These are phyloP conservation scores for Venturia carpophila DNA, from an alignment of 2,329 filamentous ascomycete species.

Conservation along the genomic window DNA sequence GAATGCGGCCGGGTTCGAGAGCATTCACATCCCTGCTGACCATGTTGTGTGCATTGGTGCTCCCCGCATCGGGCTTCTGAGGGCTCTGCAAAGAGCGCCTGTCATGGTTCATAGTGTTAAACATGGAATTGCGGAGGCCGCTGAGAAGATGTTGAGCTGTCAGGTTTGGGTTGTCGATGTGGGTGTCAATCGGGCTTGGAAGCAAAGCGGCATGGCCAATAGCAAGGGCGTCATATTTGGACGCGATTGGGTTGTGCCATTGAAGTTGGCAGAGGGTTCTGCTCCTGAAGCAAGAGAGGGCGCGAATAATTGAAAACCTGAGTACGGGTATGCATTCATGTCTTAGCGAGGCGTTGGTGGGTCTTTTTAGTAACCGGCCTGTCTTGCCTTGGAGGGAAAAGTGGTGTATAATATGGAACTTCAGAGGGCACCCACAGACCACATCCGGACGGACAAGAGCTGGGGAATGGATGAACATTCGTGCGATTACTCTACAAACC, in stretches of 20 bases:
- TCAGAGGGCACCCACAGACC: not conserved
- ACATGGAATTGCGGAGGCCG: slow-evolving; percentile 29
- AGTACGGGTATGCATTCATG: not conserved
- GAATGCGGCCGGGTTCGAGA: slow-evolving; percentile 54
- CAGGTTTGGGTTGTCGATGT: slow-evolving; percentile 79
- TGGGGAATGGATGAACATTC: too few species aligned
- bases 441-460: not conserved
- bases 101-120: slow-evolving; percentile 1
- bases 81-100: slow-evolving; percentile 56
- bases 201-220: slow-evolving; percentile 71
- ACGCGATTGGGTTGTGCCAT: slow-evolving; percentile 72
- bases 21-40: slow-evolving; percentile 71
- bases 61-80: slow-evolving; percentile 75
- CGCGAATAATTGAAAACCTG: not conserved
- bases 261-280: slow-evolving; percentile 39
- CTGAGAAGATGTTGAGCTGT: slow-evolving; percentile 28
- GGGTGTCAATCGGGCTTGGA: slow-evolving; percentile 77
- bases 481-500: too few species aligned
- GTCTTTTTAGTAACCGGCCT: not conserved
- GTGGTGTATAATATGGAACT: not conserved
- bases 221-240: slow-evolving; percentile 85
- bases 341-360: slow-evolving; percentile 4
- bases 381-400: too few species aligned
- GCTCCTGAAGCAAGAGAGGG: not conserved
- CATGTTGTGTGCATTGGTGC: slow-evolving; percentile 80